Evolutionary conservation across 2,329 filamentous ascomycete species (phyloP), one percentile per base, ranked within the genome.

Genomic region (Cucurbitaria berberidis): DNA sequence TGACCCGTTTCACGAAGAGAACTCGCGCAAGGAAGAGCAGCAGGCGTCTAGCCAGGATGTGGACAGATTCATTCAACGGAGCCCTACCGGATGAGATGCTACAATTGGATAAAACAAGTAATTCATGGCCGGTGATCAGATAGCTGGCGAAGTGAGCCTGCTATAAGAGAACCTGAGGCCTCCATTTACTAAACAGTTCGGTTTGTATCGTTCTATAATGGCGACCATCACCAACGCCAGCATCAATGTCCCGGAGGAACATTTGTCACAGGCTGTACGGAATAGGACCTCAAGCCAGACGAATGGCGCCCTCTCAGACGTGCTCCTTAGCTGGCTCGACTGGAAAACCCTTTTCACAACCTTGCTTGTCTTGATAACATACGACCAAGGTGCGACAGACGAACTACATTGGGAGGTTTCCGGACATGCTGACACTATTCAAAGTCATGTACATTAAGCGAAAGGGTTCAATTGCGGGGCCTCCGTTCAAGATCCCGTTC

Each of bases 351-450:
- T 88, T 40, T 73, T 93, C 64, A 91, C 91, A n/a, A 50, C 93
- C 45, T 72, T 96, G 51, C 80, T 89, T 29, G 68, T 89, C 8
- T 85, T 89, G 48, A 84, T 96, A 51, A 84, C 86, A 57, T 97
- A 96, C 75, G 93, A 97, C 77, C 93, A 97, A 80, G 80, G 93
- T 96, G 81, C 74, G 89, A 15, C 6, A 21, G 2, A 15, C 21
- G 5, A 26, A 11, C 19, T 24, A n/a, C 10, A 3, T 2, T 15
- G 6, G n/a, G 11, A 5, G 13, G 7, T 82, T 32, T 32, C 44
- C 24, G 24, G 5, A 29, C 15, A 19, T 22, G 19, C 45, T 49
- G 24, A 49, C 29, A 42, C 32, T 29, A 21, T 42, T 2, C 19
- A 35, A 15, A 51, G 29, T 21, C 51, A 76, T 68, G 46, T 80